Base-by-base conservation (phyloP, 2,329 filamentous ascomycete genomes). In the Diaporthe aspalathi region DNA sequence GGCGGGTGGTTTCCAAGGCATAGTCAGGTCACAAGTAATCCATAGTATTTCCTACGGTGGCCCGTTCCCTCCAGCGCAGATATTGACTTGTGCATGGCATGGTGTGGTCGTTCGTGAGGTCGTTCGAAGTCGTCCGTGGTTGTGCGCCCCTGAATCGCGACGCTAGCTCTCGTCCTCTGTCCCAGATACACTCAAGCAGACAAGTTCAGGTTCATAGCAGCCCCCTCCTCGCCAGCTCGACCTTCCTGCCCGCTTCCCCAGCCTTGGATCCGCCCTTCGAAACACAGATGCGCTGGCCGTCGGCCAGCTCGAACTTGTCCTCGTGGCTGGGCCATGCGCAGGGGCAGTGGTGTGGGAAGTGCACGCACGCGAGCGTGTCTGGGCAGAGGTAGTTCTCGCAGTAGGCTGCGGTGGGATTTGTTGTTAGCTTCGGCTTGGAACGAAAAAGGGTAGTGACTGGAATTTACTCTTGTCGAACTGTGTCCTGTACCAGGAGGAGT, bases 341-440 rank as follows among this genome's bases (percentile, higher is more conserved):
- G 35, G 96, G 96, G 82, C 96, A 99, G 83, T 99, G 96, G 81
- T 98, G 95, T 1, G 96, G 95, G 84, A 97, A 96, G 80, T 97
- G 92, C 8, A 99, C 96, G 84, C 96, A 99, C 45, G 95, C 93
- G 72, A 99, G 89, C 0, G 96, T 98, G 74, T 94, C 94, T 2
- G 96, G 95, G 80, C 96, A 99, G 69, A 99, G 91, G 80, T 98
- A 99, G 76, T 95, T 95, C 77, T 93, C 90, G 86, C 96, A 99
- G 77, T 90, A 87, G n/a, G 94, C 93, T 93, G 73, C 52, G 17
- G 67, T 12, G 24, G 24, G 63, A 71, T 3, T 7, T 8, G 5
- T 60, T 29, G 54, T 65, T 35, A 73, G 71, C 22, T 11, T 35
- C 57, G 3, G 8, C 17, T 50, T 47, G 9, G 17, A 4, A 47